Evolutionary conservation across 2,329 filamentous ascomycete genomes (phyloP), one percentile per base, ranked within the genome.

Genomic region (Cladorrhinum sp.): DNA sequence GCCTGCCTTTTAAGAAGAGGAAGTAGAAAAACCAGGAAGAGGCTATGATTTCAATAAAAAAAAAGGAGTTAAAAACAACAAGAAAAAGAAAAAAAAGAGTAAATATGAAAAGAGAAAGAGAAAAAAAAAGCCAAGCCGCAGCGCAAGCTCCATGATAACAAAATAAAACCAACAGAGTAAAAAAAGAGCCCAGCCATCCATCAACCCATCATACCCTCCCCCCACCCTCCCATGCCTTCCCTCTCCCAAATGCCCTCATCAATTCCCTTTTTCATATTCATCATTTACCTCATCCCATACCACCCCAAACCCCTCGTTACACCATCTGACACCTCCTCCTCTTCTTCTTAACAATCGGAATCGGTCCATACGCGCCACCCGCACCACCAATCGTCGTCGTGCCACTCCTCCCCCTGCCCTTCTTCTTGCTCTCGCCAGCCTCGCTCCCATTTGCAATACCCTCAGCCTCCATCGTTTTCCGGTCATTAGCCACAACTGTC

Each of bases 311-410:
- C 7, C 21, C 12, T 36, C 63, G 73, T 85, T 81, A 96, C 73
- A 96, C 81, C 75, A 94, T 85, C 74, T 84, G 86, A 81, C 91
- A 96, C 76, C 84, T 90, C 79, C 88, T 87, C 84, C 90, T 92
- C 86, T 91, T 95, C 80, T 88, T 88, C 82, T 87, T 91, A 78
- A 80, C 71, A 60, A 77, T 77, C 42, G 78, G 75, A 63, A 80
- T 73, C 52, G 58, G 76, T 57, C 75, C 69, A 52, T 73, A 74
- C 62, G 73, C 69, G 63, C 73, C n/a, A n/a, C n/a, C n/a, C 62
- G 73, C 73, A 50, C 72, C 73, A 66, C 39, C 68, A 64, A 18
- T 57, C 73, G 72, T 58, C 65, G 50, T 23, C 26, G 55, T 55
- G 9, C 46, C 42, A 55, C 65, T 63, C 26, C 61, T 51, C 52